phyloP scores from a whole-genome alignment of 306 rosid genomes.

The Lablab purpureus region DNA sequence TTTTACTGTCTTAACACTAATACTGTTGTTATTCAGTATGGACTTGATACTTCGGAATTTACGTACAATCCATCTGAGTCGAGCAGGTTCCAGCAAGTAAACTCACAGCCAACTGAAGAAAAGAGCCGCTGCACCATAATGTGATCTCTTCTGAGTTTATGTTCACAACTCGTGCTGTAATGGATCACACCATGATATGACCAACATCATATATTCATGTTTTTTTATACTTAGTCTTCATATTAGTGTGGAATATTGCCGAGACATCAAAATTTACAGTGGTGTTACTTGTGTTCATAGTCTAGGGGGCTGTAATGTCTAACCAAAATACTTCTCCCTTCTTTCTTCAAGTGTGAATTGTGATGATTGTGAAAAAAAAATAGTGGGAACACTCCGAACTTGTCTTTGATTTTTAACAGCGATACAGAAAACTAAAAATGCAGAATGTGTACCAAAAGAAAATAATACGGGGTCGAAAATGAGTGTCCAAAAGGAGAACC shows the following conservation, averaged over 20 bases:
- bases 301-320: not conserved
- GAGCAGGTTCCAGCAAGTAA: conserved; percentile 73
- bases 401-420: not conserved
- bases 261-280: conserved; percentile 6
- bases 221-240: not conserved
- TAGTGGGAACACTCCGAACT: not conserved
- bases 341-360: not conserved
- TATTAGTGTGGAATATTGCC: conserved; percentile 38
- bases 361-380: too few relatives aligned
- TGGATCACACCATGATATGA: conserved; percentile 46
- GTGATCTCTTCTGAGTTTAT: conserved; percentile 57
- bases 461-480: too few relatives aligned
- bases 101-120: conserved; percentile 88
- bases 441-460: too few relatives aligned
- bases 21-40: conserved; percentile 69
- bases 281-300: conserved; percentile 25
- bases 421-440: too few relatives aligned
- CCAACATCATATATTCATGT: conserved; percentile 43
- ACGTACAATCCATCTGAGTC: conserved; percentile 97
- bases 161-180: conserved; percentile 46
- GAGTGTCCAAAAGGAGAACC: too few relatives aligned
- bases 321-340: not conserved
- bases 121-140: conserved; percentile 88
- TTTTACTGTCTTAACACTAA: conserved; percentile 6
- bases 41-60: conserved; percentile 91